Base-by-base conservation (phyloP, 176 grass and related monocot genomes). In the Triticum timopheevii region DNA sequence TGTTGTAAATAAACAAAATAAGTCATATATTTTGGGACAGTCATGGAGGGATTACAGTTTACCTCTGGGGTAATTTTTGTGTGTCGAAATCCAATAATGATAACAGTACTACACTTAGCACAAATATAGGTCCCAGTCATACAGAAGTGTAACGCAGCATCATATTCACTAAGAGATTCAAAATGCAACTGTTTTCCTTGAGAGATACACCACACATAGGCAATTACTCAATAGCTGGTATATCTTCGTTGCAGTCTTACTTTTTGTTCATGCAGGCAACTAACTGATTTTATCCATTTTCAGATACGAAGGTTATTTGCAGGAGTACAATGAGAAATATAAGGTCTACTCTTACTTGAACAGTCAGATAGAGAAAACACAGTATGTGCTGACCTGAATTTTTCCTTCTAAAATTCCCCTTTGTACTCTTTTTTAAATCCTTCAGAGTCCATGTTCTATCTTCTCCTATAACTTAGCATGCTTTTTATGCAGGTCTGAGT, bases 311-410 rank as follows among this genome's bases (percentile, higher is more conserved):
- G 88, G 91, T 84, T 98, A 95, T 83, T 69, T 94, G 67, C 92
- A 91, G 87, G 96, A 98, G 86, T 98, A 91, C 87, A 80, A 87
- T 83, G 96, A 95, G 77, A 98, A 98, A 69, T 91, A 94, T 34
- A 74, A 73, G 23, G 93, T 84, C n/a, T 98, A 98, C 76, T 65
- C 79, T 58, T 89, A 88, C 85, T 88, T 98, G 84, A 93, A 85
- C 82, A 85, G 77, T 86, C 90, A 98, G 52, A 64, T 98, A 25
- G 88, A 92, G 64, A 95, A 98, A 94, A 95, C 88, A 49, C 78
- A 72, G 96, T 95, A 95, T 42, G 84, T 88, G 52, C 66, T 85
- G 20, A 22, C 34, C 15, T 87, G 16, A 65, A 17, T 77, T 10
- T 10, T 74, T 73, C 34, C 23, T 80, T 81, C 44, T 23, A 74